These are phyloP conservation scores for Excoecaria cochinchinensis DNA, from an alignment of 345 rosid genomes.

Conservation along the genomic window DNA sequence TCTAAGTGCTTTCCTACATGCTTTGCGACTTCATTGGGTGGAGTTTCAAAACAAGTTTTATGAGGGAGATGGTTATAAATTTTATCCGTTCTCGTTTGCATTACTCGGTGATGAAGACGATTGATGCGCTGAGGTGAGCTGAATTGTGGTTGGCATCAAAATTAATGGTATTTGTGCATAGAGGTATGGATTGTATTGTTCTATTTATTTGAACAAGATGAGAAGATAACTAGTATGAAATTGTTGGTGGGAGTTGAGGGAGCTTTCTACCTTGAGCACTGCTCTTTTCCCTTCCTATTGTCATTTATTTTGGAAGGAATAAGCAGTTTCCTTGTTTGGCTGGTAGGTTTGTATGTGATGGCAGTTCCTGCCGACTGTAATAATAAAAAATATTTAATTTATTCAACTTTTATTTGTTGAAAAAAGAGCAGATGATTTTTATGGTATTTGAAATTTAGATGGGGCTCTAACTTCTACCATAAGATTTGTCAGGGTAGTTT, in stretches of 20 bases:
- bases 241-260: slow-evolving; percentile 12
- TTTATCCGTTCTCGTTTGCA: slow-evolving; percentile 71
- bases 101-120: slow-evolving; percentile 55
- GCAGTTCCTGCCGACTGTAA: slow-evolving; percentile 19
- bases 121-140: slow-evolving; percentile 24
- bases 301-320: slow-evolving; percentile 31
- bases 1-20: slow-evolving; percentile 91
- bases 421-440: neutral
- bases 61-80: slow-evolving; percentile 94
- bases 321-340: slow-evolving; percentile 22
- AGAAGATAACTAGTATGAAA: slow-evolving; percentile 7
- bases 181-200: slow-evolving; percentile 31
- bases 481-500: neutral
- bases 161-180: slow-evolving; percentile 13
- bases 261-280: slow-evolving; percentile 12
- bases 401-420: slow-evolving; percentile 27
- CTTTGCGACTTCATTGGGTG: slow-evolving; percentile 97
- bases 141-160: neutral
- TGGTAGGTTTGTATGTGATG: slow-evolving; percentile 20
- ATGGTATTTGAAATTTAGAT: neutral
- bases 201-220: slow-evolving; percentile 30
- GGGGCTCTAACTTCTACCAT: too few species aligned
- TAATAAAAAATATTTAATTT: slow-evolving; percentile 29
- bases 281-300: slow-evolving; percentile 30
- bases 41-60: slow-evolving; percentile 96